Percentiles rank a stretch among this genome's conserved stretches.
These are phyloP conservation scores for Cystobasidium sp. DNA, from an alignment of 1,284 basidiomycete species.

Conservation along the genomic window DNA sequence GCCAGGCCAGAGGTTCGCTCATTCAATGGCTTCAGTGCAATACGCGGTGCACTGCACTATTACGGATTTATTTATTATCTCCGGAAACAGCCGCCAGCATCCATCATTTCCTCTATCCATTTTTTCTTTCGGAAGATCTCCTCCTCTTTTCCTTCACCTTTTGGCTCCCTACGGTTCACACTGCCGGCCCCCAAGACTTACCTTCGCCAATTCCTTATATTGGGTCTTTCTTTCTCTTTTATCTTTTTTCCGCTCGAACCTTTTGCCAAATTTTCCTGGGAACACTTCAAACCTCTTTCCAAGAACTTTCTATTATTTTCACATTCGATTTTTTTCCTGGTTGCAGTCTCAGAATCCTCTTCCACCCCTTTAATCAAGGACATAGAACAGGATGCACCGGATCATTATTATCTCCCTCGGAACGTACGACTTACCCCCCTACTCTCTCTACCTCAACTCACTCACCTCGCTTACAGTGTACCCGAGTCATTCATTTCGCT, in stretches of 20 bases:
- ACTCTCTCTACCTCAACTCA: not conserved
- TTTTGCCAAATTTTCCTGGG: no score
- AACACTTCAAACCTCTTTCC: no score
- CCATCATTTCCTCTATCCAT: not conserved
- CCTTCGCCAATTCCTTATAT: no score
- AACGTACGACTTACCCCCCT: not conserved
- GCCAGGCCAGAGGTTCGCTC: conserved; percentile 39
- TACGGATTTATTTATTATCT: not conserved
- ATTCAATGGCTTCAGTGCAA: conserved; percentile 42
- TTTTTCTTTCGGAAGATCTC: conserved; percentile 7
- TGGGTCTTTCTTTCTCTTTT: no score
- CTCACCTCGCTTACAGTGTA: conserved; percentile 2
- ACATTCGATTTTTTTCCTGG: no score
- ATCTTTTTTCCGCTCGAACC: no score
- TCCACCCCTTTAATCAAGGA: conserved; percentile 18
- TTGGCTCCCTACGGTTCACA: no score
- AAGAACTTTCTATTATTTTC: no score
- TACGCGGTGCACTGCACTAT: conserved; percentile 39
- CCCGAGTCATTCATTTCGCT: conserved; percentile 29
- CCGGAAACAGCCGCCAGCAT: no score
- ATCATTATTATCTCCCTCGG: not conserved
- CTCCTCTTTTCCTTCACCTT: not conserved
- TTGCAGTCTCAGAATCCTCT: conserved; percentile 1
- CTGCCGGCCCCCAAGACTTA: no score
- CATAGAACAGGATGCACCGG: conserved; percentile 14